phyloP scores from a whole-genome alignment of 1,139 yeast species.

The Zhuliangozyma parablackwelliae region DNA sequence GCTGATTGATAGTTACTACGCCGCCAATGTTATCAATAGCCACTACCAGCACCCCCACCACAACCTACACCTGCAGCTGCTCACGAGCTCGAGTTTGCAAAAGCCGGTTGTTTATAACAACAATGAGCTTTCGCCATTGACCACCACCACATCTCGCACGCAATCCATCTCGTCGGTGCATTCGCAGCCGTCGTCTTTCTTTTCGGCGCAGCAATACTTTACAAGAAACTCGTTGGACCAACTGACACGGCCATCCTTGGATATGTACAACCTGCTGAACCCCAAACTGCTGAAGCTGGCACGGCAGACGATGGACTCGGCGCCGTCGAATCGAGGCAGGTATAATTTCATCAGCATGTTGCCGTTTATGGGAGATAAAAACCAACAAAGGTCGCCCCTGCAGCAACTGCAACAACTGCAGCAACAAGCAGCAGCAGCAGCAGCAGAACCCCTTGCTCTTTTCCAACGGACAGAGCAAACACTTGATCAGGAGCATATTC shows the following conservation, averaged over 20 bases:
- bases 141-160: slow-evolving; percentile 44
- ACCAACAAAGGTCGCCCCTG: slow-evolving; percentile 22
- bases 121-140: slow-evolving; percentile 38
- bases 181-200: slow-evolving; percentile 43
- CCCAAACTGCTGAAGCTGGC: slow-evolving; percentile 2
- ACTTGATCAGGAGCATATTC: slow-evolving; percentile 40
- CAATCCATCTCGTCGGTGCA: slow-evolving; percentile 41
- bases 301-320: too few relatives aligned
- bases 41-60: slow-evolving; percentile 4
- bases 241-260: slow-evolving; percentile 34
- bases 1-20: slow-evolving; percentile 15
- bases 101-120: slow-evolving; percentile 3
- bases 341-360: slow-evolving; percentile 25
- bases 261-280: slow-evolving; percentile 19
- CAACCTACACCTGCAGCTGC: background rate
- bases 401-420: slow-evolving; percentile 11
- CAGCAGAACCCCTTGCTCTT: slow-evolving; percentile 3
- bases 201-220: slow-evolving; percentile 42
- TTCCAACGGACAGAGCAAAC: slow-evolving; percentile 12
- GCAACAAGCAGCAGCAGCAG: slow-evolving; percentile 7
- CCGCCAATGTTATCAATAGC: slow-evolving; percentile 12
- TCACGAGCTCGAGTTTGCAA: slow-evolving; percentile 4
- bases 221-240: slow-evolving; percentile 38
- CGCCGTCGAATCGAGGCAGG: too few relatives aligned
- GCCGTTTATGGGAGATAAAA: slow-evolving; percentile 43